Base-by-base conservation (phyloP, 805 yeast species). In the Lipomyces yamanashiensis region DNA sequence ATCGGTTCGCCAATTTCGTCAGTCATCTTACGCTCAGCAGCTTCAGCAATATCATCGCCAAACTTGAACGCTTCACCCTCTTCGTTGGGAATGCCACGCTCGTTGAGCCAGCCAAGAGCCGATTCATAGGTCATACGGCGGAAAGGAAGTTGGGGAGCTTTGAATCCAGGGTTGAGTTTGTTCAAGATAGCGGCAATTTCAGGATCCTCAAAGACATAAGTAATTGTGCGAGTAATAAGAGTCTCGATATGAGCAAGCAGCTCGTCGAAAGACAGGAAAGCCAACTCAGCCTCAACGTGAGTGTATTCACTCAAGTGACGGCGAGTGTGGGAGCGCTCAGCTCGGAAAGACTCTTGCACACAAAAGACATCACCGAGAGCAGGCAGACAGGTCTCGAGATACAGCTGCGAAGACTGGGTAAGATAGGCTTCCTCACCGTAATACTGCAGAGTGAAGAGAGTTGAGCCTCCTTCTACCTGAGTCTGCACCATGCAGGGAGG, bases 401-500 rank as follows among this genome's bases (percentile, higher is more conserved):
- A 95, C 73, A 95, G 84, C 81, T 95, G 99, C 17, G 98, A 93
- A 8, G 97, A 89, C 80, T 95, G 99, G 19, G 99, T 96, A 74
- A 95, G 82, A 79, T 81, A 95, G 10, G 99, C 98, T 76, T 92
- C 95, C 81, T 95, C 96, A 60, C 97, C 98, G 76, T 95, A 95
- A 82, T 96, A 95, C 77, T 90, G 89, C 81, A 95, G 81, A 73
- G 87, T 86, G 83, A 95, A 95, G 74, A 95, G 82, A 17, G 99
- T 95, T 45, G 98, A 89, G 59, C 99, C 99, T 76, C 99, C 99
- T 81, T 95, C 99, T 64, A 95, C 99, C 82, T 95, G 98, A 45
- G 97, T 92, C 81, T 95, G 99, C 61, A 95, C 99, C 98, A 95
- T 95, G 80, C 98, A 92, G 74, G 99, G 99, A 52, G 99, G 98